phyloP scores from a whole-genome alignment of 2,329 filamentous ascomycete genomes.

The Xylariales sp. region DNA sequence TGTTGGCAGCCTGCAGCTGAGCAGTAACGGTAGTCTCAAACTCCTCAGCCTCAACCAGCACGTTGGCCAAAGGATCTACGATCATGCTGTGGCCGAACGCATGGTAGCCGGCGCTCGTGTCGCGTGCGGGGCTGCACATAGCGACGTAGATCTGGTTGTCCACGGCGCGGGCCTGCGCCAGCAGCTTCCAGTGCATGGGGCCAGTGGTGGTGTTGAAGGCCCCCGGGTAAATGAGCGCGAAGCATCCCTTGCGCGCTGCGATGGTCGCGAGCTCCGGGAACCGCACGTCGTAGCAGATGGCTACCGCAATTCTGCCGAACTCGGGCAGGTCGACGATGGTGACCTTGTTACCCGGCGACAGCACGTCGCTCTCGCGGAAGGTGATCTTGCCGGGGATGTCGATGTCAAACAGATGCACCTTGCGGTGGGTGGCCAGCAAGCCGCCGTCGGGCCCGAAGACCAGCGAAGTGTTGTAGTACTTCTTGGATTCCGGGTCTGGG shows the following conservation, averaged over 20 bases:
- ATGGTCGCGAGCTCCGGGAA: constrained; percentile 93
- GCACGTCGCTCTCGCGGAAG: constrained; percentile 86
- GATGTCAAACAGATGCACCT: constrained; percentile 96
- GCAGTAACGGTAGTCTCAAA: constrained; percentile 71
- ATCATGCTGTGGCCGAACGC: constrained; percentile 92
- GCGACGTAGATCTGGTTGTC: constrained; percentile 96
- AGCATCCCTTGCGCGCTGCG: constrained; percentile 80
- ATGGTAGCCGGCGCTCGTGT: constrained; percentile 72
- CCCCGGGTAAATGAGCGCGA: constrained; percentile 88
- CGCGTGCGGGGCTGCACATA: constrained; percentile 85
- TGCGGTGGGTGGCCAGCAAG: constrained; percentile 85
- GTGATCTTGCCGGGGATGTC: constrained; percentile 92
- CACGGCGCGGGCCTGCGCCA: constrained; percentile 76
- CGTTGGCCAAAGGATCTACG: constrained; percentile 78
- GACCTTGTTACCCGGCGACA: constrained; percentile 78
- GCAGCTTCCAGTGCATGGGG: constrained; percentile 83
- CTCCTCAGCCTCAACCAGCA: constrained; percentile 77
- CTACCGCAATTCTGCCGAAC: constrained; percentile 81
- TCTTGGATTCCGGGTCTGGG: constrained; percentile 41
- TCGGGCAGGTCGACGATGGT: constrained; percentile 83
- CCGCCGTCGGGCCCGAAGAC: constrained; percentile 73
- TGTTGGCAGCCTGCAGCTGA: constrained; percentile 62
- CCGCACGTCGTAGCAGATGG: constrained; percentile 96
- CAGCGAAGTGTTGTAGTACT: constrained; percentile 88
- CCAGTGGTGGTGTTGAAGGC: constrained; percentile 96